Percentiles rank a stretch among this genome's conserved stretches.
Conservation (phyloP, 179 eudicot genomes). For the Carnegiea gigantea region DNA sequence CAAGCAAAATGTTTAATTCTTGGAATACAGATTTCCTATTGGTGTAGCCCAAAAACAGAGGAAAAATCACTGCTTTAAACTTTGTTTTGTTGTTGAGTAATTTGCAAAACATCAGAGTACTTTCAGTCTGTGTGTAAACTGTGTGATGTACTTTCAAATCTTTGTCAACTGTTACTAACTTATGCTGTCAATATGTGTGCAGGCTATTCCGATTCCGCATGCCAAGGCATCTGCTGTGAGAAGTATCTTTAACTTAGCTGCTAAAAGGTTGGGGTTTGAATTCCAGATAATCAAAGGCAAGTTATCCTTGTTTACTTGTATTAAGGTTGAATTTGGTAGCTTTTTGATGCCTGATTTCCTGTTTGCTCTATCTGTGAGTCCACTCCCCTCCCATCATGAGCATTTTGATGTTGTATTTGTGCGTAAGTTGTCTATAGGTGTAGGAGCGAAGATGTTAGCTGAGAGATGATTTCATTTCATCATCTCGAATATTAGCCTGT, state of each 20-base stretch:
- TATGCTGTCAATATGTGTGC: conserved; percentile 22
- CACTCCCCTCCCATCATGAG: not conserved
- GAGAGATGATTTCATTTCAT: not conserved
- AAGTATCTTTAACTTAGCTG: conserved; percentile 83
- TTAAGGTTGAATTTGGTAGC: not conserved
- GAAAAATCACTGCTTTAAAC: not conserved
- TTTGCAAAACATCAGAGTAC: not conserved
- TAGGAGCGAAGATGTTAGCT: not conserved
- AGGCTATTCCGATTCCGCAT: conserved; percentile 86
- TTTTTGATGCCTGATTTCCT: conserved; percentile 1
- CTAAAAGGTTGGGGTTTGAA: conserved; percentile 76
- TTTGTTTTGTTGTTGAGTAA: not conserved
- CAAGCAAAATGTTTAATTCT: not conserved
- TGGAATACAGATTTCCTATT: not conserved
- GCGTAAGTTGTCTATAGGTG: not conserved
- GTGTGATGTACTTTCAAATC: conserved; percentile 15
- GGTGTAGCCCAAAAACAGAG: not conserved
- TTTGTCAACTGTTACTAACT: not conserved
- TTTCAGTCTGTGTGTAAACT: conserved; percentile 4
- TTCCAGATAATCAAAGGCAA: conserved; percentile 60
- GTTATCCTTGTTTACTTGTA: conserved; percentile 19
- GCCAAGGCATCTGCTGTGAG: conserved; percentile 59
- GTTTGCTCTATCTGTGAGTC: not conserved
- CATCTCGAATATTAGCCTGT: not conserved
- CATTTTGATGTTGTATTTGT: not conserved